Evolutionary conservation across 2,329 filamentous ascomycete species (phyloP), one percentile per base, ranked within the genome.

Genomic region (Sclerotiophoma versabilis): DNA sequence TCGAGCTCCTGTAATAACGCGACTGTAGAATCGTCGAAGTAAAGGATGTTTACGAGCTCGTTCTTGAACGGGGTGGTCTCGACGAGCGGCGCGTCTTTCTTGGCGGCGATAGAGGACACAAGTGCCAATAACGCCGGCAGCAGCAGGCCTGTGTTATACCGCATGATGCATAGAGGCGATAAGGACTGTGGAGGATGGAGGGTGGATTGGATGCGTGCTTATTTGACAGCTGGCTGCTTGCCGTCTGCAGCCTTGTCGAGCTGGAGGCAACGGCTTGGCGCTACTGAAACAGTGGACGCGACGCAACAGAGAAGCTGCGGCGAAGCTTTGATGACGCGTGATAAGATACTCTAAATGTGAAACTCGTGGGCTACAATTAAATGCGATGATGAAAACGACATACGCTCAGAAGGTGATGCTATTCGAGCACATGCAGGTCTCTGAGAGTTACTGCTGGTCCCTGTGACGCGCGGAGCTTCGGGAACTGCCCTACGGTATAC

Each of bases 11-110:
- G 87, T 70, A 92, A 87, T 38, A 98, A 77, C 54, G 96, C 81
- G 45, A 89, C 85, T 73, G 96, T 88, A 62, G 91, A 93, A 74
- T 93, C 91, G 69, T 95, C 88, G 71, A 99, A 98, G 77, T 96
- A 99, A 77, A 90, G 89, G 62, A 97, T 79, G 71, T 87, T 87
- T 48, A 78, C 72, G 0, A 92, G 90, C 48, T 81, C 76, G 66
- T 87, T 81, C 37, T 89, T 80, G 77, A 97, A 90, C 39, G 83
- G 76, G 47, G 80, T 89, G 54, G 81, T 78, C 58, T 83, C 80
- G 66, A 96, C 82, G 50, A 81, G 81, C 20, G 93, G 93, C 42
- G 81, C 80, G 68, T 87, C 83, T 59, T 83, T 88, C 63, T 72
- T 65, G 67, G 74, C 50, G 49, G 65, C 60, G 53, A 65, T 57